These are phyloP conservation scores for Colletotrichum echinochloae DNA, from an alignment of 2,329 filamentous ascomycete species.

Conservation along the genomic window DNA sequence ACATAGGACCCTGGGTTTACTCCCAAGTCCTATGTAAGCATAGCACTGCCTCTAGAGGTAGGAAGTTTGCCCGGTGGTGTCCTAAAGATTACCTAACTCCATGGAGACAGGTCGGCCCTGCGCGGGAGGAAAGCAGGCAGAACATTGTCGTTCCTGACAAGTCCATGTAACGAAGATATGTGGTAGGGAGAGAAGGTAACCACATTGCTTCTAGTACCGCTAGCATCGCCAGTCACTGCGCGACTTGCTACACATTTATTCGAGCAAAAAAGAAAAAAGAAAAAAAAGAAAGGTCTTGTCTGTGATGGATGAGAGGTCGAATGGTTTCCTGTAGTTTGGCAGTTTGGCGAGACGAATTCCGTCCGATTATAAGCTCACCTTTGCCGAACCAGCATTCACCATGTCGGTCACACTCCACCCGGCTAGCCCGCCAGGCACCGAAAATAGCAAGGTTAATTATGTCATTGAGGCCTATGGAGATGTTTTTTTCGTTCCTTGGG, in stretches of 20 bases:
- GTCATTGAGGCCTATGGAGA: neutral
- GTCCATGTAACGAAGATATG: neutral
- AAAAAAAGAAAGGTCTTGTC: neutral
- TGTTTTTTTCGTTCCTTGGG: neutral
- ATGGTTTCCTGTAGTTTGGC: neutral
- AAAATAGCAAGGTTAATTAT: neutral
- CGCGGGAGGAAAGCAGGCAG: neutral
- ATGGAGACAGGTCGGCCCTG: neutral
- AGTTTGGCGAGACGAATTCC: conserved; percentile 29
- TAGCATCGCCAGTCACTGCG: neutral
- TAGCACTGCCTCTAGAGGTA: conserved; percentile 6
- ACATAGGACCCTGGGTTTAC: conserved; percentile 3
- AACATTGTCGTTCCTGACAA: neutral
- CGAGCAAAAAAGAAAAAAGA: neutral
- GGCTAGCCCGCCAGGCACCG: neutral
- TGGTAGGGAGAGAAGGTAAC: neutral
- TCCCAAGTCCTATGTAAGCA: neutral
- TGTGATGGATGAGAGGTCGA: neutral
- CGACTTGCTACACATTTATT: neutral
- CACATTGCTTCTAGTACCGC: neutral
- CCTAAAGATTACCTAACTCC: no score
- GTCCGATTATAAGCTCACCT: conserved; percentile 14
- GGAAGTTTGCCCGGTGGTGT: neutral
- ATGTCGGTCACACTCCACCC: neutral
- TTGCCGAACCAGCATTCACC: neutral